phyloP scores from a whole-genome alignment of 1,139 yeast species.

The Scheffersomyces lignicola region DNA sequence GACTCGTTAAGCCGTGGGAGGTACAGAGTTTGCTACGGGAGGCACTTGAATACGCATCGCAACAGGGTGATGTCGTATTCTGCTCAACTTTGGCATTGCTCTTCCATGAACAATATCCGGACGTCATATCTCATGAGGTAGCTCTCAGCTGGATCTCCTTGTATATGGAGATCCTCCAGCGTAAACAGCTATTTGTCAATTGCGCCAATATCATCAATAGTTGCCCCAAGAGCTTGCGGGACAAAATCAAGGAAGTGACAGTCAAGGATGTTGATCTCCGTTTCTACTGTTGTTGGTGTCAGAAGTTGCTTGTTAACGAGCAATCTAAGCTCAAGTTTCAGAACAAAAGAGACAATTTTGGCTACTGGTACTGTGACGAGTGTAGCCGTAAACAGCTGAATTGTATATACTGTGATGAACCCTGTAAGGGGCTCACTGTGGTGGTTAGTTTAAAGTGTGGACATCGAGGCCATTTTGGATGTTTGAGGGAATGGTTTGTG shows the following conservation, averaged over 20 bases:
- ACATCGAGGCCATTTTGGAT: slow-evolving; percentile 82
- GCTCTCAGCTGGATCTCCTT: slow-evolving; percentile 54
- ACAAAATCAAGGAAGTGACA: slow-evolving; percentile 45
- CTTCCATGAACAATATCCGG: slow-evolving; percentile 41
- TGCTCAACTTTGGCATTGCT: slow-evolving; percentile 60
- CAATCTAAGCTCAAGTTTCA: slow-evolving; percentile 39
- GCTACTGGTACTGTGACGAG: slow-evolving; percentile 83
- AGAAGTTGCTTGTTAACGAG: slow-evolving; percentile 64
- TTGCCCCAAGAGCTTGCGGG: slow-evolving; percentile 36
- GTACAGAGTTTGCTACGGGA: slow-evolving; percentile 33
- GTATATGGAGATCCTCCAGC: slow-evolving; percentile 58
- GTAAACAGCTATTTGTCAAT: slow-evolving; percentile 52
- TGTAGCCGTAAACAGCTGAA: slow-evolving; percentile 62
- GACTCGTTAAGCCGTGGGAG: slow-evolving; percentile 30
- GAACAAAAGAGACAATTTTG: slow-evolving; percentile 37
- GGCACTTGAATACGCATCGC: slow-evolving; percentile 53
- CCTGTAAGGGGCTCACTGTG: slow-evolving; percentile 71
- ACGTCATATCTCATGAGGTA: slow-evolving; percentile 16
- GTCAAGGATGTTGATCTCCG: slow-evolving; percentile 53
- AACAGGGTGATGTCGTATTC: slow-evolving; percentile 67
- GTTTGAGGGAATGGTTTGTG: slow-evolving; percentile 77
- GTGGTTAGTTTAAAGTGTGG: slow-evolving; percentile 75
- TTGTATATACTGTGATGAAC: slow-evolving; percentile 80
- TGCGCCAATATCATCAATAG: slow-evolving; percentile 59
- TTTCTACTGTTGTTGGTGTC: slow-evolving; percentile 69